Evolutionary conservation across 352 stramenopile species (phyloP).

Genomic region (Phytophthora fragariae): DNA sequence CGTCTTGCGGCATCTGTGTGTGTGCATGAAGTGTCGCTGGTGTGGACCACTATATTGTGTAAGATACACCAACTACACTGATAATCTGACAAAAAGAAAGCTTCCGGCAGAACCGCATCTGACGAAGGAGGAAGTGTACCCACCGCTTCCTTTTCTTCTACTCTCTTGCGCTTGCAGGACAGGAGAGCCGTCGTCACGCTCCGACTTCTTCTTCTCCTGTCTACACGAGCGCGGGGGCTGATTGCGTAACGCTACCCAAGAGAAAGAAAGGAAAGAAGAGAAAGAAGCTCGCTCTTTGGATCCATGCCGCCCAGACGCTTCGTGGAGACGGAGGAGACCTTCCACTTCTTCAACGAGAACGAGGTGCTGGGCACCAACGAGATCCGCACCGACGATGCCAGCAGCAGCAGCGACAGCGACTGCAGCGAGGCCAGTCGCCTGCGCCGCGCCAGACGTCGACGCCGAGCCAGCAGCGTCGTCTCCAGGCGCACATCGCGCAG

Average conservation of each 20-base stretch:
- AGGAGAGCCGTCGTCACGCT: neutral
- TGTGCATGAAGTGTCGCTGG: neutral
- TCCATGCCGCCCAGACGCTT: constrained; percentile 34
- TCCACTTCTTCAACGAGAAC: constrained; percentile 73
- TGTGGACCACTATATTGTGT: neutral
- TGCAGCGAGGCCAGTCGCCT: constrained; percentile 24
- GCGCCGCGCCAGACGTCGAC: constrained; percentile 15
- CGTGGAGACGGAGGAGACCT: constrained; percentile 67
- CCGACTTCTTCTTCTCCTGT: neutral
- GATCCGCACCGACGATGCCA: constrained; percentile 44
- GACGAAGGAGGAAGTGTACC: neutral
- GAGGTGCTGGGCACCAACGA: constrained; percentile 74
- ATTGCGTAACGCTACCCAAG: neutral
- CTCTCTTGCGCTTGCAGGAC: neutral
- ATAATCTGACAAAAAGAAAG: constrained; percentile 6
- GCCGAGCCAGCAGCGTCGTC: constrained; percentile 35
- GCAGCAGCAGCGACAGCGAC: constrained; percentile 26
- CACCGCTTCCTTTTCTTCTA: neutral
- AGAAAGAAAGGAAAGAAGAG: neutral
- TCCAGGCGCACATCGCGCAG: constrained; percentile 33
- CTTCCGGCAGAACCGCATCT: constrained; percentile 1
- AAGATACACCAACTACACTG: neutral
- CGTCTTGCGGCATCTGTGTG: neutral
- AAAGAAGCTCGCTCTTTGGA: constrained; percentile 1
- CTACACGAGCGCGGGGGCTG: neutral